These are phyloP conservation scores for Calocera cornea DNA, from an alignment of 768 basidiomycete genomes.

Conservation along the genomic window DNA sequence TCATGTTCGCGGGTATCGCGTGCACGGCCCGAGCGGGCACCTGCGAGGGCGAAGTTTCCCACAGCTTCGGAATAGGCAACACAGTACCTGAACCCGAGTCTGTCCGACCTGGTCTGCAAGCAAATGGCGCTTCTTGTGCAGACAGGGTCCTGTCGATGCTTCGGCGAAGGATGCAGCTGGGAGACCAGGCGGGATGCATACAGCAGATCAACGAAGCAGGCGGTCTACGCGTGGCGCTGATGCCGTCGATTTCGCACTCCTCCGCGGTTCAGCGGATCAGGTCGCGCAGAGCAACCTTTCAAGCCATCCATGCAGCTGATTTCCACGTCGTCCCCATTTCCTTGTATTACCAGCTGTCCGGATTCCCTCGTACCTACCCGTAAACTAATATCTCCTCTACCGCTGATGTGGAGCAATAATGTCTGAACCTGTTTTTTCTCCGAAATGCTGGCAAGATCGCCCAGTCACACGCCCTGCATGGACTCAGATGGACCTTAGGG, in stretches of 20 bases:
- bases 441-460: background rate
- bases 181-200: background rate
- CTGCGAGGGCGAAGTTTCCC: background rate
- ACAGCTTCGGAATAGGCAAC: background rate
- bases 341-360: background rate
- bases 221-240: background rate
- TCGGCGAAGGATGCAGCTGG: background rate
- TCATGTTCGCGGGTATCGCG: background rate
- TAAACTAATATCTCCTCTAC: background rate
- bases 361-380: background rate
- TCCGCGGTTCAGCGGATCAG: background rate
- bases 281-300: background rate
- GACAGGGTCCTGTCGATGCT: background rate
- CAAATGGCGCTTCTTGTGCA: background rate
- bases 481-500: background rate
- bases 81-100: constrained; percentile 2
- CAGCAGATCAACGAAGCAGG: background rate
- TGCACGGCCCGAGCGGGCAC: background rate
- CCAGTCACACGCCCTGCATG: background rate
- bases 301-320: background rate
- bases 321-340: background rate
- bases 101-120: background rate
- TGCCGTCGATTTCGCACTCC: background rate
- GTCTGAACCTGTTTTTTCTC: background rate
- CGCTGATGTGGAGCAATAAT: background rate